These are phyloP conservation scores for Macadamia tetraphylla DNA, from an alignment of 164 flowering plant species.

Conservation along the genomic window DNA sequence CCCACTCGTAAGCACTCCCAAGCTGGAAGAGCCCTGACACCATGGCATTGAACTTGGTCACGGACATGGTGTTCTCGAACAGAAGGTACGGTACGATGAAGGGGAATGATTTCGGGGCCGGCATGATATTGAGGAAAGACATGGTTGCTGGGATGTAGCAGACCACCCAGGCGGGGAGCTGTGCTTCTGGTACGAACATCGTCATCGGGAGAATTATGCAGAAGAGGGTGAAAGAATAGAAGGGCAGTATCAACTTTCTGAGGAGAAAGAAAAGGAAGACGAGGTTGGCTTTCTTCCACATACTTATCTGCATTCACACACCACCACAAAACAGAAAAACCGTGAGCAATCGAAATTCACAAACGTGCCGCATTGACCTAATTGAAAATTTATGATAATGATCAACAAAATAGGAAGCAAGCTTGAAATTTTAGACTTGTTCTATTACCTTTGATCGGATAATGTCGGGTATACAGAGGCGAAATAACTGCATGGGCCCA, in stretches of 20 bases:
- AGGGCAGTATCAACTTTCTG: slow-evolving; percentile 82
- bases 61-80: slow-evolving; percentile 98
- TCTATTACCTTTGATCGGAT: slow-evolving; percentile 63
- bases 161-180: slow-evolving; percentile 94
- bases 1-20: slow-evolving; percentile 99
- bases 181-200: slow-evolving; percentile 95
- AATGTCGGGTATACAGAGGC: slow-evolving; percentile 79
- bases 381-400: not conserved
- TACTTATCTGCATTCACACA: slow-evolving; percentile 60
- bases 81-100: slow-evolving; percentile 98
- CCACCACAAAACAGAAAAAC: not conserved
- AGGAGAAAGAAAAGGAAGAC: slow-evolving; percentile 93
- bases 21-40: slow-evolving; percentile 95
- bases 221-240: slow-evolving; percentile 94
- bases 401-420: not conserved
- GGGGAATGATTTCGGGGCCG: slow-evolving; percentile 91
- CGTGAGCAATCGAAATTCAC: not conserved
- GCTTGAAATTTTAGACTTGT: not conserved
- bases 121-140: slow-evolving; percentile 95
- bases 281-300: slow-evolving; percentile 84
- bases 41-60: slow-evolving; percentile 98
- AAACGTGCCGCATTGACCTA: not conserved
- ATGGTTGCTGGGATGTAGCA: slow-evolving; percentile 93
- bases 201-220: slow-evolving; percentile 98
- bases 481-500: slow-evolving; percentile 98